Base-by-base conservation (phyloP, 805 yeast species). In the Saturnispora mendoncae region DNA sequence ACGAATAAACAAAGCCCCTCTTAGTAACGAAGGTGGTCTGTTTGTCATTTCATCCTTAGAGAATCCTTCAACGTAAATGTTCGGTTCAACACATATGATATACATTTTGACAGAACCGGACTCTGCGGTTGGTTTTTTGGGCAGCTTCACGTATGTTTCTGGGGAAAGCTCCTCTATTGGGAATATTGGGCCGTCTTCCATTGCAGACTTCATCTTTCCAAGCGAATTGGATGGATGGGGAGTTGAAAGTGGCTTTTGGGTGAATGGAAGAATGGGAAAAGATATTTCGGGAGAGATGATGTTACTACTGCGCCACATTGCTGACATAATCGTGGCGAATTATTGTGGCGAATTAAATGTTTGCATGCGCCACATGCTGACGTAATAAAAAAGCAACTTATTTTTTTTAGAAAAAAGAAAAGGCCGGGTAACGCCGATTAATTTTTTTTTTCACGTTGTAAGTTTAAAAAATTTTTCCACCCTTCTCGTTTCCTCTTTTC, bases 11-110 rank as follows among this genome's bases (percentile, higher is more conserved):
- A 88, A 62, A 23, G 87, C 75, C 2, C 97, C 97, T 41, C 97
- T 69, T 27, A 88, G 67, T 38, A 88, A 60, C 2, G 90, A 72
- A 1, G 96, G 94, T 4, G 90, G 84, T 35, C 81, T 65, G 15
- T 72, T 76, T 24, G 64, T 61, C 48, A 71, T 76, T 52, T 85
- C 94, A 8, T 71, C 62, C 0, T 74, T 64, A 20, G 77, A 76
- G 56, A 84, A 87, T 0, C 97, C 97, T 54, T 84, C 88, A 8
- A 88, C 71, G 52, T 80, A 88, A 13, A 88, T 62, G 30, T 71
- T 76, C 27, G 83, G 84, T 57, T 88, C 97, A 0, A 95, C 86
- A 14, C 87, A 72, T 7, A 80, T 73, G 6, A 86, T 61, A 51
- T 74, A 84, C n/a, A 84, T 57, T 47, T 80, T 76, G n/a, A 84